Evolutionary conservation across 2,329 filamentous ascomycete species (phyloP).

Genomic region (Apiospora pterosperma): DNA sequence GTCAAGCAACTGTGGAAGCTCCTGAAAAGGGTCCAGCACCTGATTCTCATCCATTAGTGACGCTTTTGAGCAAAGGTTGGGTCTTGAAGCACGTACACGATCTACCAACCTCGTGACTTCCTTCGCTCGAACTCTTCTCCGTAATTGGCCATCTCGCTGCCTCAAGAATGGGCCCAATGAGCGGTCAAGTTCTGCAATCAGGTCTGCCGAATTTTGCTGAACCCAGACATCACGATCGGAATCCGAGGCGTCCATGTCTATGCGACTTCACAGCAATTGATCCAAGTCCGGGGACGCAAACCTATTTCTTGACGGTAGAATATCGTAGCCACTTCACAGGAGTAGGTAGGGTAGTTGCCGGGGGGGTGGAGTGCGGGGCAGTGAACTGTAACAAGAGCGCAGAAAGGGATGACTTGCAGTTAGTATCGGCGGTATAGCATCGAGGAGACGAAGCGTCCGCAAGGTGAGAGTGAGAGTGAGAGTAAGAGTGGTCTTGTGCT

Average conservation of each 20-base stretch:
- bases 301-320: not conserved
- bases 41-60: constrained; percentile 22
- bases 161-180: constrained; percentile 50
- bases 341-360: not conserved
- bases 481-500: too few relatives aligned
- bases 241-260: constrained; percentile 56
- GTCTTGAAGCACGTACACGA: constrained; percentile 32
- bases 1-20: constrained; percentile 91
- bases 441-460: too few relatives aligned
- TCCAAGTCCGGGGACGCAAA: too few relatives aligned
- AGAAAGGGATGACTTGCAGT: not conserved
- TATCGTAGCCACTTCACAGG: not conserved
- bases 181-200: constrained; percentile 55
- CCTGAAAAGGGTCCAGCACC: constrained; percentile 85
- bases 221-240: constrained; percentile 60
- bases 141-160: constrained; percentile 46
- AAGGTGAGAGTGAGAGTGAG: too few relatives aligned
- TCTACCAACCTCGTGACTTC: constrained; percentile 47
- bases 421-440: not conserved
- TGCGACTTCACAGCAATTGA: not conserved
- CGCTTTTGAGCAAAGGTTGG: constrained; percentile 8
- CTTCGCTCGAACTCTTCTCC: constrained; percentile 45
- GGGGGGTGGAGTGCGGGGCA: not conserved
- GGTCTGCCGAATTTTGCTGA: constrained; percentile 56
- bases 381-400: too few relatives aligned